Percentiles rank a stretch among this genome's conserved stretches.
phyloP scores from a whole-genome alignment of 2,329 filamentous ascomycete species.

The Corynespora cassiicola region DNA sequence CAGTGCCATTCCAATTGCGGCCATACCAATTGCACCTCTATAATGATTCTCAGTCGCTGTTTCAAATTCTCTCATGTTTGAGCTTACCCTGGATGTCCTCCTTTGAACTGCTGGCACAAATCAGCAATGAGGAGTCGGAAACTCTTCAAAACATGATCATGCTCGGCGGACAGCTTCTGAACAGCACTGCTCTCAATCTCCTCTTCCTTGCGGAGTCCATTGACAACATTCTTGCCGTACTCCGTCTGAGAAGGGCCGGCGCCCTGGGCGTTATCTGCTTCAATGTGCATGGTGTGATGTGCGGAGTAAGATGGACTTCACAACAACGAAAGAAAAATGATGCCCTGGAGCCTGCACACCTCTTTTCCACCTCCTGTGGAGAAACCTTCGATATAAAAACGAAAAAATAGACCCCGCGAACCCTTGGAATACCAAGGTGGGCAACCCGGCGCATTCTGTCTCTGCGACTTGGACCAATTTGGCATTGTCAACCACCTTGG shows the following conservation, averaged over 20 bases:
- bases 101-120: constrained; percentile 72
- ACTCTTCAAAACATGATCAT: constrained; percentile 63
- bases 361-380: no score
- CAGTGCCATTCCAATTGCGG: constrained; percentile 63
- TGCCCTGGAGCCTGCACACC: no score
- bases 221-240: constrained; percentile 31
- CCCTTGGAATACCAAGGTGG: constrained; percentile 11
- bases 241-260: constrained; percentile 21
- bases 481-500: no score
- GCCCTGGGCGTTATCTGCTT: constrained; percentile 7
- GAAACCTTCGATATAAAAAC: no score
- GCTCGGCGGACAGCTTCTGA: constrained; percentile 31
- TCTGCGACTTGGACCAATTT: no score
- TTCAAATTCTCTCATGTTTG: no score
- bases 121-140: constrained; percentile 71
- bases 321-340: no score
- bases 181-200: constrained; percentile 23
- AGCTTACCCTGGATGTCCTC: constrained; percentile 72
- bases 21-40: constrained; percentile 61
- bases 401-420: no score
- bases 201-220: constrained; percentile 30
- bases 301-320: no score
- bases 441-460: constrained; percentile 15
- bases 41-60: neutral
- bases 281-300: constrained; percentile 9